Base-by-base conservation (phyloP, 305 asterid species). In the Ruellia speciosa region DNA sequence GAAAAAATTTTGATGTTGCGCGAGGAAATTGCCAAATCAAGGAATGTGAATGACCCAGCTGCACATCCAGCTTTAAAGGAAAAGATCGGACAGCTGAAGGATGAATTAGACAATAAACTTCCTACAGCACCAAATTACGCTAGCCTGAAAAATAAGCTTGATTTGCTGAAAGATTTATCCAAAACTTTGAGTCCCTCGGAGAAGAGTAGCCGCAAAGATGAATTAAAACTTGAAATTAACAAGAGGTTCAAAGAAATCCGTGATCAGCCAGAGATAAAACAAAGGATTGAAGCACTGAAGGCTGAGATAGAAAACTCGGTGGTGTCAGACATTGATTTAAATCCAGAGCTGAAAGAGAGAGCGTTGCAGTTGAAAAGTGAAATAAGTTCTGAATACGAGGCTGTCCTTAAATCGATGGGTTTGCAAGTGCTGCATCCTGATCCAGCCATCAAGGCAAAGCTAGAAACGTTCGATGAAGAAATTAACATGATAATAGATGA, bases 71-170 rank as follows among this genome's bases (percentile, higher is more conserved):
- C 70, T 50, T 35, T 81, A 55, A 70, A 70, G 75, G 90, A 77
- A 73, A 81, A 82, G 72, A 70, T 84, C 49, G 86, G 82, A 45
- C 72, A 77, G 64, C 56, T 88, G 56, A 71, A 52, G 62, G 66
- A 62, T 12, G 95, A 88, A 65, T 92, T 85, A 50, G 56, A 56
- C 37, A 69, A 67, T 62, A 84, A 65, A 9, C 81, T 92, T 45
- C 79, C 85, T 19, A 54, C 74, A 37, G 85, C 93, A 77, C 86
- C 95, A 31, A 82, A 82, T 64, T 84, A 80, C 75, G 46, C 70
- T 35, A 81, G 77, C 72, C 70, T 92, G 64, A 70, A 65, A 60
- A 48, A 66, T 62, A 88, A 82, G 77, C 78, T 86, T 63, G 83
- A 71, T 41, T 74, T 73, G 87, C 64, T 78, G 65, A 70, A 74